phyloP scores from a whole-genome alignment of 1,284 basidiomycete species.

The Cerrena zonata region DNA sequence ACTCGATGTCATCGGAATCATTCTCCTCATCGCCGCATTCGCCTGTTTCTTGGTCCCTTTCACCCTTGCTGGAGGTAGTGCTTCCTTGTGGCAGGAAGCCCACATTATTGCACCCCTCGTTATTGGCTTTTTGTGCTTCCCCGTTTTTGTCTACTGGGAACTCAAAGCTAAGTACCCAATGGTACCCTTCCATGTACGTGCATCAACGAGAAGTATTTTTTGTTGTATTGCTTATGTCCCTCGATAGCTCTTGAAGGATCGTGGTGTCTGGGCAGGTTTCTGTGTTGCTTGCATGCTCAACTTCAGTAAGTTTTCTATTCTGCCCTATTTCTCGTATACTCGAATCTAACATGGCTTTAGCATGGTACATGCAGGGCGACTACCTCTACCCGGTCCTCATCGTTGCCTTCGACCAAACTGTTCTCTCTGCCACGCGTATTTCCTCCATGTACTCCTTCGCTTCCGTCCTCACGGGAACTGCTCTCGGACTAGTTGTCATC shows the following conservation, averaged over 20 bases:
- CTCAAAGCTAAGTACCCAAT: slow-evolving; percentile 30
- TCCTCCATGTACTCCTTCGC: slow-evolving; percentile 34
- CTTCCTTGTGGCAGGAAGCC: slow-evolving; percentile 26
- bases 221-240: neutral
- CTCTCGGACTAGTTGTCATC: slow-evolving; percentile 30
- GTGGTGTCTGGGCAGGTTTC: slow-evolving; percentile 30
- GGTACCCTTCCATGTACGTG: slow-evolving; percentile 25
- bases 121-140: slow-evolving; percentile 30
- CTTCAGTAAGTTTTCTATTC: too few relatives aligned
- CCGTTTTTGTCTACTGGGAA: slow-evolving; percentile 34
- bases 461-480: slow-evolving; percentile 30
- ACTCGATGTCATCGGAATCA: slow-evolving; percentile 32
- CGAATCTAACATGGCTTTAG: too few relatives aligned
- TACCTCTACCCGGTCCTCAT: slow-evolving; percentile 7
- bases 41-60: slow-evolving; percentile 33
- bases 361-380: slow-evolving; percentile 11
- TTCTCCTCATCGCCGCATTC: slow-evolving; percentile 29
- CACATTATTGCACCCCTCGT: slow-evolving; percentile 34
- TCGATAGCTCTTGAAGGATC: slow-evolving; percentile 26
- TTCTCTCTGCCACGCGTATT: slow-evolving; percentile 31
- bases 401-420: slow-evolving; percentile 26
- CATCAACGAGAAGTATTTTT: too few relatives aligned
- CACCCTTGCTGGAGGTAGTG: slow-evolving; percentile 30
- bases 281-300: slow-evolving; percentile 33
- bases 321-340: too few relatives aligned